Evolutionary conservation across 805 yeast species (phyloP).

Genomic region (Phaffomyces opuntiae): DNA sequence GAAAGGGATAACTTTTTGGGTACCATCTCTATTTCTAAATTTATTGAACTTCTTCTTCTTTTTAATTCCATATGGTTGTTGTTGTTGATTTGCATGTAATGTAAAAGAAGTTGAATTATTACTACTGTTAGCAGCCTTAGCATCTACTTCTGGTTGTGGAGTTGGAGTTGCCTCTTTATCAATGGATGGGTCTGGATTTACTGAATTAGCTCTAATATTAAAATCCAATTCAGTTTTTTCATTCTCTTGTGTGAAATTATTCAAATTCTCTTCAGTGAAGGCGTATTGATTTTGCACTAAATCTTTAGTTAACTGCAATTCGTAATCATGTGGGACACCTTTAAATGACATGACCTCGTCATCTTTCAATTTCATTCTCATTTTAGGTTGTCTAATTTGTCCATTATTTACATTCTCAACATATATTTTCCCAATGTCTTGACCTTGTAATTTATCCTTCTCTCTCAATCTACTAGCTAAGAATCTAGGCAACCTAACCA

Average conservation of each 20-base stretch:
- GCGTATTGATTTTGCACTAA: conserved; percentile 81
- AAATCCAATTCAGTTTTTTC: conserved; percentile 27
- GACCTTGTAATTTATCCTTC: conserved; percentile 55
- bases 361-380: conserved; percentile 53
- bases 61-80: conserved; percentile 13
- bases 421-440: conserved; percentile 71
- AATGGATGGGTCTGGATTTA: neutral
- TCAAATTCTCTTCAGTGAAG: conserved; percentile 79
- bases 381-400: conserved; percentile 25
- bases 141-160: neutral
- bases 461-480: conserved; percentile 77
- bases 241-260: conserved; percentile 37
- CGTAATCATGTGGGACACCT: conserved; percentile 78
- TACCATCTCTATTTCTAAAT: conserved; percentile 30
- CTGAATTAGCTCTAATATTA: conserved; percentile 1
- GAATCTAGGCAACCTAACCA: conserved; percentile 84
- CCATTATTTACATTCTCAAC: conserved; percentile 24
- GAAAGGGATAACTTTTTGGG: conserved; percentile 57
- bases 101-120: neutral
- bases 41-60: conserved; percentile 28
- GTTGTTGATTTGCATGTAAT: conserved; percentile 18
- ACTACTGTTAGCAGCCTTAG: neutral
- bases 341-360: conserved; percentile 15
- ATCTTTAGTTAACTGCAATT: conserved; percentile 67
- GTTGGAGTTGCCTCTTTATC: neutral